Percentiles rank a stretch among this genome's conserved stretches.
phyloP scores from a whole-genome alignment of 371 early-diverging fungal genomes.

The Apophysomyces ossiformis region DNA sequence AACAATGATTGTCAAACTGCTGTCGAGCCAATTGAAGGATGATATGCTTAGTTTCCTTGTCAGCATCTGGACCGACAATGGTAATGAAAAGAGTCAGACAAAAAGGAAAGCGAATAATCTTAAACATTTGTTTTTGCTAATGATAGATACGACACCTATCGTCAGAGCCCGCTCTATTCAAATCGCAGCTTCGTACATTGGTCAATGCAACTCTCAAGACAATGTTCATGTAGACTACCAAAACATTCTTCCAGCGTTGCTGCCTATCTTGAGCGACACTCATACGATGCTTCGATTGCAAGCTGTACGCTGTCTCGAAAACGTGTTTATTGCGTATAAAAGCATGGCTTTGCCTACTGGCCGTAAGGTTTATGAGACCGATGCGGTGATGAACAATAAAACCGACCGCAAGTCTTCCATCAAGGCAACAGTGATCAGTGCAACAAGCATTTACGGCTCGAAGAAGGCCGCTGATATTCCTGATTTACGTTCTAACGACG shows the following conservation, averaged over 20 bases:
- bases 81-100: conserved; percentile 12
- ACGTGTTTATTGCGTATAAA: conserved; percentile 50
- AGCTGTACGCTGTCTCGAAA: conserved; percentile 59
- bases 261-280: conserved; percentile 65
- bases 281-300: conserved; percentile 60
- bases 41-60: conserved; percentile 71
- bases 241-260: conserved; percentile 76
- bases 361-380: conserved; percentile 46
- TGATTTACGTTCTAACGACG: conserved; percentile 56
- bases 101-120: not conserved
- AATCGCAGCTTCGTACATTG: conserved; percentile 63
- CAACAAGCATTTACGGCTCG: conserved; percentile 48
- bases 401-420: conserved; percentile 59
- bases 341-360: conserved; percentile 31
- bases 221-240: conserved; percentile 70
- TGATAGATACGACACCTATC: conserved; percentile 23
- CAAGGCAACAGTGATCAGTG: conserved; percentile 38
- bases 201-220: conserved; percentile 40
- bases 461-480: conserved; percentile 40
- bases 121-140: not conserved
- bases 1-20: conserved; percentile 54
- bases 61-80: conserved; percentile 59
- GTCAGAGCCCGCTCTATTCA: conserved; percentile 67
- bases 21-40: conserved; percentile 56
- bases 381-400: conserved; percentile 22